Evolutionary conservation across 75 land plant species (phyloP).

Genomic region (Adiantum capillusveneris): DNA sequence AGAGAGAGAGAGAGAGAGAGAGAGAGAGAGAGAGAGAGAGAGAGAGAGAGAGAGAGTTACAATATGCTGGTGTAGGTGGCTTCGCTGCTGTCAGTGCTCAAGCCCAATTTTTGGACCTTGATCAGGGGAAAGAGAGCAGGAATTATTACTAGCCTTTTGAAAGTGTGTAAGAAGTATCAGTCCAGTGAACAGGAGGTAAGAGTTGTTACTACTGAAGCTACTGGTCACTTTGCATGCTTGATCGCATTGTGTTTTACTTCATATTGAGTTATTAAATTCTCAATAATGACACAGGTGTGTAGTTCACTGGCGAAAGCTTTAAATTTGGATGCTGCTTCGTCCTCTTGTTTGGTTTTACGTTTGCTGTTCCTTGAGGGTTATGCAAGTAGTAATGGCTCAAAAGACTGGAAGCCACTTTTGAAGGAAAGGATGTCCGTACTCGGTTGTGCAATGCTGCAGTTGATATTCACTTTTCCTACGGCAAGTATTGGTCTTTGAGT

Average conservation of each 20-base stretch:
- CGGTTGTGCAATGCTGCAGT: slow-evolving; percentile 87
- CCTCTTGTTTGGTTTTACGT: slow-evolving; percentile 54
- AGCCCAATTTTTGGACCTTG: slow-evolving; percentile 12
- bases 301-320: slow-evolving; percentile 61
- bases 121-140: slow-evolving; percentile 17
- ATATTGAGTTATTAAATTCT: no score
- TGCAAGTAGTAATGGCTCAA: slow-evolving; percentile 24
- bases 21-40: no score
- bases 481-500: no score
- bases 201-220: no score
- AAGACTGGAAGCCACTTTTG: slow-evolving; percentile 48
- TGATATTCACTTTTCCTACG: slow-evolving; percentile 53
- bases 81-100: slow-evolving; percentile 25
- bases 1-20: no score
- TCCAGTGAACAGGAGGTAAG: slow-evolving; percentile 27
- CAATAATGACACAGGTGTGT: slow-evolving; percentile 82
- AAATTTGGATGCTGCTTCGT: slow-evolving; percentile 30
- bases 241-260: no score
- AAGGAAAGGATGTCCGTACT: slow-evolving; percentile 57
- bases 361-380: slow-evolving; percentile 67
- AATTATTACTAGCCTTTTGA: slow-evolving; percentile 22
- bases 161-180: slow-evolving; percentile 19
- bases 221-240: no score
- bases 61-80: slow-evolving; percentile 25
- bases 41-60: no score